Evolutionary conservation across 2,329 filamentous ascomycete species (phyloP), one percentile per base, ranked within the genome.

Genomic region (Neofusicoccum umdonicola): DNA sequence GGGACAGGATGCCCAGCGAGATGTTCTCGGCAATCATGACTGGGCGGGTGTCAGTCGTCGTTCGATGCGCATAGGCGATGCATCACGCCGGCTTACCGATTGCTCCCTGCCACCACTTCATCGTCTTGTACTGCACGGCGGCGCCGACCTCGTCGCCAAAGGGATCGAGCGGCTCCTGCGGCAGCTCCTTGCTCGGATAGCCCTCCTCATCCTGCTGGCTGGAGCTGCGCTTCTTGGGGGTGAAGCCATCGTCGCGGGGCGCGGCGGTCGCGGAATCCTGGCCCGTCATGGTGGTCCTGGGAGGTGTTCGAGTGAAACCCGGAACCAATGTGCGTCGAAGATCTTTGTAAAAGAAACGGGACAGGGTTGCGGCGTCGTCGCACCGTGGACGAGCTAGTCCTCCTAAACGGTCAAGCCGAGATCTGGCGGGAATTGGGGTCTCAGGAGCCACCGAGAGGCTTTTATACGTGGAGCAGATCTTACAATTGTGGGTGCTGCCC

Each of bases 1-100:
- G 74, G 60, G 79, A 81, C 65, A 82, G 72, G 42, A 76, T 79
- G 44, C 81, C 82, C 31, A 83, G 75, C 7, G 83, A 85, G 31
- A 87, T 81, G 12, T 83, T 86, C 70, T 86, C 85, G 15, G 84
- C 85, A 48, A 87, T 80, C 82, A 87, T 85, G 66, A 65, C 80
- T 65, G 54, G 17, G 7, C 3, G 44, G 54, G 5, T 15, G 12
- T 17, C 47, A 65, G 31, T 37, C 41, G 17, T 17, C 48, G 11
- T 5, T 39, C 34, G 41, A 48, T 39, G 47, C 34, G 51, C 15
- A 15, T 4, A 9, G 27, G 63, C 27, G 6, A 31, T 13, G 37
- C 13, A 12, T 4, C 13, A 15, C 27, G 11, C 2, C 6, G 6
- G 11, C 9, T 39, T 65, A 65, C 63, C 80, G 76, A 62, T 65